Evolutionary conservation across 371 early-diverging fungal genomes (phyloP).

Genomic region (Mucor mucedo): DNA sequence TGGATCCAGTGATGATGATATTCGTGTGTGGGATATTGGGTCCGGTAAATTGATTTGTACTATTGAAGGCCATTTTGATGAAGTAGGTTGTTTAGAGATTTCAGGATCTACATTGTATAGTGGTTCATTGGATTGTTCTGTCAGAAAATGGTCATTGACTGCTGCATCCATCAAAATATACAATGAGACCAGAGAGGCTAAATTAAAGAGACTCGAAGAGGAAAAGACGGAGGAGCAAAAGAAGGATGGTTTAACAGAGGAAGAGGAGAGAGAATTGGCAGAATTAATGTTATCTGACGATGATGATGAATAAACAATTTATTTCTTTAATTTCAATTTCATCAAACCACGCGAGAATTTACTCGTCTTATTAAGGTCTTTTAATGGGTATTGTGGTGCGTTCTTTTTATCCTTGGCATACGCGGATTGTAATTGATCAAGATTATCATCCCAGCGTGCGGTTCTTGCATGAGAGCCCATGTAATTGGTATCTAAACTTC

Average conservation of each 20-base stretch:
- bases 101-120: slow-evolving; percentile 67
- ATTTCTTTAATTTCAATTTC: slow-evolving; percentile 20
- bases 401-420: slow-evolving; percentile 37
- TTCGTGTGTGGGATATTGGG: slow-evolving; percentile 82
- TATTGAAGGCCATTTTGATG: slow-evolving; percentile 83
- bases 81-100: slow-evolving; percentile 67
- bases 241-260: slow-evolving; percentile 64
- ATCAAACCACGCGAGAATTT: slow-evolving; percentile 23
- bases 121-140: slow-evolving; percentile 78
- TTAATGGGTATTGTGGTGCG: slow-evolving; percentile 42
- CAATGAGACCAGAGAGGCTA: slow-evolving; percentile 26
- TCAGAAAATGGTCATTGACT: slow-evolving; percentile 75
- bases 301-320: slow-evolving; percentile 16
- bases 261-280: slow-evolving; percentile 83
- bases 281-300: slow-evolving; percentile 75
- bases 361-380: slow-evolving; percentile 14
- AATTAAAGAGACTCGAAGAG: slow-evolving; percentile 18
- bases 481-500: slow-evolving; percentile 12
- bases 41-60: slow-evolving; percentile 69
- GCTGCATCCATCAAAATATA: slow-evolving; percentile 37
- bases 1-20: slow-evolving; percentile 81
- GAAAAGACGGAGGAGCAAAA: slow-evolving; percentile 26
- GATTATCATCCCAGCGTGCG: slow-evolving; percentile 47
- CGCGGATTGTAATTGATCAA: slow-evolving; percentile 40
- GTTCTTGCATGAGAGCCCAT: slow-evolving; percentile 41